Conservation (phyloP, 345 rosid species). For the Conringia planisiliqua region DNA sequence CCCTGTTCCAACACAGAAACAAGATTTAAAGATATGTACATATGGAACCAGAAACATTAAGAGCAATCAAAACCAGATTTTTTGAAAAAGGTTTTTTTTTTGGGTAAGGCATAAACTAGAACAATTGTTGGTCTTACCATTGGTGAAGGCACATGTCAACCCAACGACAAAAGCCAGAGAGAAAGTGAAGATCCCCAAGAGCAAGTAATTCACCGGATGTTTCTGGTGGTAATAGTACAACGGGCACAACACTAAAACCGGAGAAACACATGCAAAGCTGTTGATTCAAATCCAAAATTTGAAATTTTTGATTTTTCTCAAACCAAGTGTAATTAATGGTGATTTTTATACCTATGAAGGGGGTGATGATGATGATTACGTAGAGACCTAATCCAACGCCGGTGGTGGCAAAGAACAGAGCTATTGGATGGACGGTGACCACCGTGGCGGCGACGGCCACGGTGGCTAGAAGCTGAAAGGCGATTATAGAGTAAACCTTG, state of each 20-base stretch:
- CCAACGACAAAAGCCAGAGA: slow-evolving; percentile 66
- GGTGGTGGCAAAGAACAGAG: slow-evolving; percentile 54
- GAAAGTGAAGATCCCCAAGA: slow-evolving; percentile 64
- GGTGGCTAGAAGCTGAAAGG: slow-evolving; percentile 65
- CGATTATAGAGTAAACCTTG: slow-evolving; percentile 62
- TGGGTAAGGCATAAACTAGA: background rate
- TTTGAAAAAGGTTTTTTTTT: too few relatives aligned
- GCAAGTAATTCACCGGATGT: slow-evolving; percentile 78
- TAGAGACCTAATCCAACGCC: slow-evolving; percentile 58
- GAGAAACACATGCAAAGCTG: background rate
- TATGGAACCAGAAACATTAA: background rate
- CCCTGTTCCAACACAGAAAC: slow-evolving; percentile 41
- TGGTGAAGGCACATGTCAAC: slow-evolving; percentile 69
- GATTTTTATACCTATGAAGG: slow-evolving; percentile 48
- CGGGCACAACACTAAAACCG: slow-evolving; percentile 62
- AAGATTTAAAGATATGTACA: background rate
- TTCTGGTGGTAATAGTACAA: slow-evolving; percentile 69
- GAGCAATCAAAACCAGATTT: background rate
- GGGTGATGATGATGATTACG: slow-evolving; percentile 59
- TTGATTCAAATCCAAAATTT: background rate
- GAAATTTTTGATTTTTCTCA: background rate
- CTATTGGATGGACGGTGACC: slow-evolving; percentile 58
- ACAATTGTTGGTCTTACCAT: slow-evolving; percentile 34
- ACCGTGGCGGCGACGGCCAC: slow-evolving; percentile 68
- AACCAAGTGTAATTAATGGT: background rate